Evolutionary conservation across 257 asterid genomes (phyloP), one percentile per base, ranked within the genome.

Genomic region (Thymus quinquecostatus): DNA sequence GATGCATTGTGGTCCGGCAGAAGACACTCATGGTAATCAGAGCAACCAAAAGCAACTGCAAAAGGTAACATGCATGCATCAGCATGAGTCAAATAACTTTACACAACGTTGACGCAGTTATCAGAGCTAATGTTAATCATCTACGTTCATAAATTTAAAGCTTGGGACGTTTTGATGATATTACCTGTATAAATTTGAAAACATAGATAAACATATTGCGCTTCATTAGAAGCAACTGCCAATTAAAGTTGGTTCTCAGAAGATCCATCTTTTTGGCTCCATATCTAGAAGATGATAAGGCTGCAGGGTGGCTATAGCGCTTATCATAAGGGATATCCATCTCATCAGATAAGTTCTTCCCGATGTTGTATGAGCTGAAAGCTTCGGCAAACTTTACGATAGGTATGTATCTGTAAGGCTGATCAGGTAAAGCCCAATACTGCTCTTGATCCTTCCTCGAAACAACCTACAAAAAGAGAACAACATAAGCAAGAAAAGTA

Each of bases 381-480:
- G 89, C 84, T 84, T 93, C 97, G n/a, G 95, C 87, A 77, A 93
- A 91, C 73, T 75, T 87, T 32, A 40, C 80, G 45, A 87, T 95
- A 67, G 97, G 79, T 69, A 84, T 70, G 78, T 86, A 93, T 21
- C 83, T 82, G 64, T 89, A 87, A 53, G 95, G 95, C 69, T 80
- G 86, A 70, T 82, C 86, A 61, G 83, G 83, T 76, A 76, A 79
- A 74, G 89, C 84, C 98, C 97, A 93, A 71, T 93, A 91, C 69
- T 91, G 98, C 84, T 83, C 86, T 80, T 93, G 98, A 77, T 93
- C 98, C 82, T 93, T 93, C 85, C 82, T 84, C 3, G 98, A 94
- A 54, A 94, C 87, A 72, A 89, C 92, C 97, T 87, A 70, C 68
- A 71, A 33, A 67, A 79, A 67, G 10, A 28, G 45, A 28, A 44